Conservation (phyloP, 306 rosid species). For the Rosa persica region DNA sequence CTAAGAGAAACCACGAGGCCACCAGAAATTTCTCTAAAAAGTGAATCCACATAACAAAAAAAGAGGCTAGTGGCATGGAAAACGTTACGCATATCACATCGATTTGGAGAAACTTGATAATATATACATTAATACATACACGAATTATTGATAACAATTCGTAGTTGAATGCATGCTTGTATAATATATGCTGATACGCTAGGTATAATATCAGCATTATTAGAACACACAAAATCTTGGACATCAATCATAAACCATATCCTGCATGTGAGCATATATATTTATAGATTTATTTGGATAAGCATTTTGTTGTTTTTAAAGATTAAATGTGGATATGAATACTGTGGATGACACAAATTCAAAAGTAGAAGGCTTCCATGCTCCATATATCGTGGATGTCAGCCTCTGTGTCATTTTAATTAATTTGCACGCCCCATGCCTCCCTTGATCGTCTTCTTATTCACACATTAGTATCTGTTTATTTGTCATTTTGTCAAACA, state of each 20-base stretch:
- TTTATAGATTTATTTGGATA: background rate
- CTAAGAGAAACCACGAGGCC: background rate
- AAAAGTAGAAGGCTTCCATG: background rate
- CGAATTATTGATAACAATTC: background rate
- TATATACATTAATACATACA: background rate
- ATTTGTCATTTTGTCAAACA: background rate
- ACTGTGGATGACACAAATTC: background rate
- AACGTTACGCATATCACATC: background rate
- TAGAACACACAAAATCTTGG: background rate
- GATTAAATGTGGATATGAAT: background rate
- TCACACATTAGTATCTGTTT: background rate
- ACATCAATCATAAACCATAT: background rate
- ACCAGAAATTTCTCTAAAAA: background rate
- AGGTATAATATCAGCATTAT: background rate
- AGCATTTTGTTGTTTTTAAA: too few relatives aligned
- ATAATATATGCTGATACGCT: background rate
- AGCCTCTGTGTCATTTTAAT: background rate
- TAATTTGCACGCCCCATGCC: background rate
- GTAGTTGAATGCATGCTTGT: background rate
- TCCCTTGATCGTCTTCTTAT: background rate
- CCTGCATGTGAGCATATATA: background rate
- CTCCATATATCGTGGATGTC: slow-evolving; percentile 12
- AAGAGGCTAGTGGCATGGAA: background rate
- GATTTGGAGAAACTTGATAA: background rate
- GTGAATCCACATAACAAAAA: background rate